Percentiles rank a stretch among this genome's conserved stretches.
These are phyloP conservation scores for Trametes versicolor DNA, from an alignment of 1,284 basidiomycete species.

Conservation along the genomic window DNA sequence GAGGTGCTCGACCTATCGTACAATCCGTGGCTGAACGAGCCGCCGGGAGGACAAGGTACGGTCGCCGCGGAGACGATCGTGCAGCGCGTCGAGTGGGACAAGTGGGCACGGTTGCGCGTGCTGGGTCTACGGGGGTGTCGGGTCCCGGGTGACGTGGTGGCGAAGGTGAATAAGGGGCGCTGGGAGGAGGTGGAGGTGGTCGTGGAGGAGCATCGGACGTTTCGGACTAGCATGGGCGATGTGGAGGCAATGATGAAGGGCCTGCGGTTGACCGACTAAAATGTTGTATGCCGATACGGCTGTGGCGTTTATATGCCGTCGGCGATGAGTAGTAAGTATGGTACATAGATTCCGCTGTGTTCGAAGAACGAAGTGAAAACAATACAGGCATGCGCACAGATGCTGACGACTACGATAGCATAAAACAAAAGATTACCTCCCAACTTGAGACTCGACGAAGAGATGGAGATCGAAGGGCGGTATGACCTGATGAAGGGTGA, in stretches of 20 bases:
- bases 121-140: slow-evolving; percentile 64
- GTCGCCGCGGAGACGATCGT: slow-evolving; percentile 50
- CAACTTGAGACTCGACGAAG: slow-evolving; percentile 23
- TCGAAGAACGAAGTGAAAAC: slow-evolving; percentile 8
- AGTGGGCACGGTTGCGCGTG: slow-evolving; percentile 59
- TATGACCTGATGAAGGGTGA: slow-evolving; percentile 22
- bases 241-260: slow-evolving; percentile 29
- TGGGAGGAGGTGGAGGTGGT: slow-evolving; percentile 68
- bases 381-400: slow-evolving; percentile 7
- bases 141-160: slow-evolving; percentile 51
- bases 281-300: background rate
- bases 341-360: slow-evolving; percentile 20
- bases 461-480: slow-evolving; percentile 32
- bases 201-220: slow-evolving; percentile 39
- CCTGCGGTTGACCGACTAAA: slow-evolving; percentile 25
- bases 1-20: slow-evolving; percentile 72
- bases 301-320: too few relatives aligned
- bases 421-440: slow-evolving; percentile 8
- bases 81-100: slow-evolving; percentile 62
- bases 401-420: background rate
- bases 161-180: slow-evolving; percentile 62
- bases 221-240: slow-evolving; percentile 17
- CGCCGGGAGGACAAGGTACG: slow-evolving; percentile 32
- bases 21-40: slow-evolving; percentile 63
- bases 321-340: slow-evolving; percentile 4